Evolutionary conservation across 2,329 filamentous ascomycete species (phyloP), one percentile per base, ranked within the genome.

Genomic region (Neonectria hederae): DNA sequence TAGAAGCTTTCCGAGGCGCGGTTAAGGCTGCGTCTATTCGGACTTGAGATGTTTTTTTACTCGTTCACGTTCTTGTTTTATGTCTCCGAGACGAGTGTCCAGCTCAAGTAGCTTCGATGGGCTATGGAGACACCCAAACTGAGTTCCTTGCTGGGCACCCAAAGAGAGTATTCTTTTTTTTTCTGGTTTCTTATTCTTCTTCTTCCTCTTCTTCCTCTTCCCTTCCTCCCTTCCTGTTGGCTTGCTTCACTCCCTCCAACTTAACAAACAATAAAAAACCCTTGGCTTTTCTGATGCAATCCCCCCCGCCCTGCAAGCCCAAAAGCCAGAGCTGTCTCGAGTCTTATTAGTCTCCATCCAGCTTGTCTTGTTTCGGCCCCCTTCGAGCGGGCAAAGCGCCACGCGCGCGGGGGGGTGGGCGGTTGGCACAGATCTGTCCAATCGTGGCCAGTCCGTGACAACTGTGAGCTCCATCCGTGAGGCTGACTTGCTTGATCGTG

Each of bases 1-100:
- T 72, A 72, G 66, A 68, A 68, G 28, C 45, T 30, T 58, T 46
- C n/a, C 43, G 59, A 66, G 63, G 65, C 62, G 52, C 51, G 56
- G 62, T 61, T 35, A 46, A 32, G 35, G 43, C 28, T 28, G 40
- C 19, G 30, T 35, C 54, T 28, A 24, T 24, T 19, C 19, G 4
- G n/a, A 26, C 19, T 26, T 55, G 42, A 45, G 13, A 40, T 52
- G 40, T 24, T 26, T 45, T 38, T 24, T 22, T 9, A 42, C 38
- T 19, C n/a, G n/a, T 35, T 28, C 45, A 26, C 30, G 28, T 10
- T 28, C 45, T 42, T 57, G 51, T 49, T 30, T 58, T 54, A 35
- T 43, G 58, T 54, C 49, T 48, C 40, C 51, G 49, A 48, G 40
- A 26, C 28, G 14, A 38, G 35, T 17, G 3, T 6, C 14, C 57